phyloP scores from a whole-genome alignment of 495 filamentous ascomycete species.

The Lasiosphaeris hirsuta region DNA sequence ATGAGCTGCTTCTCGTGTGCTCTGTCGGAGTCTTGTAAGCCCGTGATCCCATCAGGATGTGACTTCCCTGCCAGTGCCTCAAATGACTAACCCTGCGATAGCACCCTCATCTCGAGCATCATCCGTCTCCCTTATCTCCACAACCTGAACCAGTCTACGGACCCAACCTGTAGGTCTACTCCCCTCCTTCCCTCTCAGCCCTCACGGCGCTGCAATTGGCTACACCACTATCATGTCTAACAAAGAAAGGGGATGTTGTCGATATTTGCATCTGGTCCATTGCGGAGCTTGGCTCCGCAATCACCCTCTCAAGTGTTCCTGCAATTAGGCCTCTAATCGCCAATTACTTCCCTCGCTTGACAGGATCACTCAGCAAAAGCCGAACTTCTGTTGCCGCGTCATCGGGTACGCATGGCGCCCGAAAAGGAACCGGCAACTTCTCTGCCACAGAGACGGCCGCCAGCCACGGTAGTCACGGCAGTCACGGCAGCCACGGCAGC shows the following conservation, averaged over 20 bases:
- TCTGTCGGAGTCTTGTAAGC: constrained; percentile 10
- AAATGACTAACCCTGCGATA: background rate
- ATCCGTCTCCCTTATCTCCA: constrained; percentile 10
- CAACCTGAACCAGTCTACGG: constrained; percentile 5
- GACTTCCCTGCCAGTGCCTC: background rate
- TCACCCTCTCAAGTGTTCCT: constrained; percentile 7
- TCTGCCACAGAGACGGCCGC: background rate
- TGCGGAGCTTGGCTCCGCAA: constrained; percentile 9
- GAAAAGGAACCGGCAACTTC: too few relatives aligned
- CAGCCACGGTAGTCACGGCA: background rate
- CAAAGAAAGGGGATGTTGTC: constrained; percentile 8
- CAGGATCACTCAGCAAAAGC: background rate
- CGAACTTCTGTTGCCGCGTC: background rate
- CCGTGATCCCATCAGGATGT: too few relatives aligned
- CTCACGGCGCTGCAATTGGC: too few relatives aligned
- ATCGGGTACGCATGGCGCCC: background rate
- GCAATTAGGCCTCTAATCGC: constrained; percentile 7
- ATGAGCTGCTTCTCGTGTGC: constrained; percentile 4
- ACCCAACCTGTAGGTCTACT: constrained; percentile 8
- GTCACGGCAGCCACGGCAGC: background rate
- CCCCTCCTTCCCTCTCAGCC: background rate
- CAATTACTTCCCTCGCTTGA: background rate
- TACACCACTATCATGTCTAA: background rate
- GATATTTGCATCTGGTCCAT: constrained; percentile 15
- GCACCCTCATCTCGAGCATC: constrained; percentile 10